A percentile compares a stretch with the other conserved stretches of the same genome.
Conservation (phyloP, 2,329 filamentous ascomycete genomes). For the Polychaeton citri region DNA sequence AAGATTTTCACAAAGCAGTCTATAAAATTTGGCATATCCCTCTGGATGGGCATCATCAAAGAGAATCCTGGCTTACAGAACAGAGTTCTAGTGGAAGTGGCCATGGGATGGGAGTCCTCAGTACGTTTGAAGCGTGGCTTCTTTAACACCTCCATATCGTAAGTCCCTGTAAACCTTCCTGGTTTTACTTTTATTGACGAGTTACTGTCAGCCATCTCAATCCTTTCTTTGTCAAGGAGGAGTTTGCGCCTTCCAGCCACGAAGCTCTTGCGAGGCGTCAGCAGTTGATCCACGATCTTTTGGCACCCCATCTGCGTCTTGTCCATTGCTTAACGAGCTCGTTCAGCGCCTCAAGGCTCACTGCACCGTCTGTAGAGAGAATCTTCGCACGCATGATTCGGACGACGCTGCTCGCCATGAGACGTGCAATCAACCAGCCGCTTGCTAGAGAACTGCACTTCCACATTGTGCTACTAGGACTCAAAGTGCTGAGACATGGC, state of each 20-base stretch:
- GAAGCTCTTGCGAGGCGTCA: slow-evolving; percentile 60
- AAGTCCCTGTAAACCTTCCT: slow-evolving; percentile 18
- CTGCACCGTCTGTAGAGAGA: slow-evolving; percentile 66
- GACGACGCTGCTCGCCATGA: slow-evolving; percentile 63
- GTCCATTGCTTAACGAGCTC: slow-evolving; percentile 87
- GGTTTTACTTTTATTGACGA: slow-evolving; percentile 1
- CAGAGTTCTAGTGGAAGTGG: slow-evolving; percentile 72
- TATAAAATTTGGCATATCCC: slow-evolving; percentile 84
- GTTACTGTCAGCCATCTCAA: slow-evolving; percentile 48
- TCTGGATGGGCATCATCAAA: slow-evolving; percentile 95
- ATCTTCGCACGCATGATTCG: slow-evolving; percentile 72
- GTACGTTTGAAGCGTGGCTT: slow-evolving; percentile 66
- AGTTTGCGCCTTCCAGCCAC: slow-evolving; percentile 85
- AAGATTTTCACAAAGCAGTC: slow-evolving; percentile 86
- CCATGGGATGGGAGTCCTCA: slow-evolving; percentile 79
- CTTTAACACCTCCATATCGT: slow-evolving; percentile 60
- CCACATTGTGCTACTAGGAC: slow-evolving; percentile 69
- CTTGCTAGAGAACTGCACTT: slow-evolving; percentile 87
- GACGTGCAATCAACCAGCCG: slow-evolving; percentile 60
- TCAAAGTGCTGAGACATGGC: slow-evolving; percentile 62
- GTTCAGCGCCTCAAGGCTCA: slow-evolving; percentile 82
- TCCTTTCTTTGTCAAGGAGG: slow-evolving; percentile 80
- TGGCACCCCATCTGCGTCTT: slow-evolving; percentile 75
- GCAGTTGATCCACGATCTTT: slow-evolving; percentile 64
- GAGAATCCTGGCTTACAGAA: slow-evolving; percentile 85